These are phyloP conservation scores for Penicillium sp. DNA, from an alignment of 2,329 filamentous ascomycete genomes.

Conservation along the genomic window DNA sequence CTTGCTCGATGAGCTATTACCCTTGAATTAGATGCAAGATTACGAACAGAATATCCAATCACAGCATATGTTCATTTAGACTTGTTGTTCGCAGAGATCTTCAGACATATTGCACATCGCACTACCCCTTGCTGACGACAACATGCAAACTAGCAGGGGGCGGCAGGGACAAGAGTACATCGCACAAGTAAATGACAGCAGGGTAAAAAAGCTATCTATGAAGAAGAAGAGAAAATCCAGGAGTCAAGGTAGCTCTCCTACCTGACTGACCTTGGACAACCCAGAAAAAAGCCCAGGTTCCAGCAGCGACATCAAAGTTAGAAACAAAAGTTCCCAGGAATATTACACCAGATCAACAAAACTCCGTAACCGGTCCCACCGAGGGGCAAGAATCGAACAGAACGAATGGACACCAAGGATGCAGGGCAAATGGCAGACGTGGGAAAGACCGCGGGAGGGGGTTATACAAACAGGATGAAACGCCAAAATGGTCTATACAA, in stretches of 20 bases:
- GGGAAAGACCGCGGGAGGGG: constrained; percentile 8
- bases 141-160: background rate
- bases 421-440: constrained; percentile 18
- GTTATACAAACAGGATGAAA: constrained; percentile 23
- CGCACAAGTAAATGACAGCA: constrained; percentile 17
- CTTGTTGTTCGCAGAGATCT: constrained; percentile 26
- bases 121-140: constrained; percentile 8
- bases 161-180: constrained; percentile 5
- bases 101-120: constrained; percentile 17
- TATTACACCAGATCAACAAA: constrained; percentile 25
- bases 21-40: no score
- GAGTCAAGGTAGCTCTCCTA: no score
- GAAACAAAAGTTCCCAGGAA: constrained; percentile 11
- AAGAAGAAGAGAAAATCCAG: constrained; percentile 15
- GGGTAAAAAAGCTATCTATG: constrained; percentile 15
- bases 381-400: constrained; percentile 8
- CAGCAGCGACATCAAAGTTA: background rate
- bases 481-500: constrained; percentile 32
- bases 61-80: constrained; percentile 26
- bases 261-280: no score
- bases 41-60: no score
- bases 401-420: constrained; percentile 27
- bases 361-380: constrained; percentile 20
- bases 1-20: no score
- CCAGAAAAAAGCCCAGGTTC: background rate